phyloP scores from a whole-genome alignment of 352 stramenopile genomes.

The Phytophthora brassicae region DNA sequence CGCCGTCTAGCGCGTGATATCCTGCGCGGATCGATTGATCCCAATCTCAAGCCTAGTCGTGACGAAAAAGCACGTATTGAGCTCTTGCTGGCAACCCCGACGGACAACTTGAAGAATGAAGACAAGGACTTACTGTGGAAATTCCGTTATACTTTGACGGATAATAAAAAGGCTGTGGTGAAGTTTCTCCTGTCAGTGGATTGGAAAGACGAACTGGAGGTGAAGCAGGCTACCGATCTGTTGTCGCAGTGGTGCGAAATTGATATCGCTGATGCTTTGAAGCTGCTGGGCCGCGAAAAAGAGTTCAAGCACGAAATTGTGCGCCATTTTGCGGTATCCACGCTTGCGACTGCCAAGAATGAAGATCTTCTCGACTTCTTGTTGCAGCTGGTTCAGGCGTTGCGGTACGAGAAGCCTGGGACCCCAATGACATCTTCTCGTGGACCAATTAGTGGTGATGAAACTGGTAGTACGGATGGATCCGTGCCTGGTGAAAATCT shows the following conservation, averaged over 20 bases:
- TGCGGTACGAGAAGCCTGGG: slow-evolving; percentile 88
- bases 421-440: slow-evolving; percentile 36
- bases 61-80: slow-evolving; percentile 94
- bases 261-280: slow-evolving; percentile 97
- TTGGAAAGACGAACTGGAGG: slow-evolving; percentile 97
- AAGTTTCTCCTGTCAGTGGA: slow-evolving; percentile 99
- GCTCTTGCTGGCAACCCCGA: slow-evolving; percentile 90
- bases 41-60: slow-evolving; percentile 96
- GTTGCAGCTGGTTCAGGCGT: slow-evolving; percentile 97
- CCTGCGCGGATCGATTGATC: slow-evolving; percentile 95
- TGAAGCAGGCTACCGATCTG: slow-evolving; percentile 91
- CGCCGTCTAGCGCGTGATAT: slow-evolving; percentile 96
- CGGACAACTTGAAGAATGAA: slow-evolving; percentile 92
- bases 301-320: slow-evolving; percentile 92
- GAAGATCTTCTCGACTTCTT: slow-evolving; percentile 97
- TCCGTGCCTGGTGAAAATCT: slow-evolving; percentile 51
- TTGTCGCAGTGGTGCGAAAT: slow-evolving; percentile 90
- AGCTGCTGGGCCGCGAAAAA: slow-evolving; percentile 93
- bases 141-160: slow-evolving; percentile 95
- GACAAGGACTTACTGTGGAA: slow-evolving; percentile 95
- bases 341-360: slow-evolving; percentile 93
- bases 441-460: slow-evolving; percentile 42
- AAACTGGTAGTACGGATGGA: slow-evolving; percentile 45
- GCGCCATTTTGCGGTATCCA: slow-evolving; percentile 96
- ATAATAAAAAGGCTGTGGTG: slow-evolving; percentile 95